Percentiles rank a stretch among this genome's conserved stretches.
Conservation (phyloP, 2,329 filamentous ascomycete species). For the Podosphaera leucotricha region DNA sequence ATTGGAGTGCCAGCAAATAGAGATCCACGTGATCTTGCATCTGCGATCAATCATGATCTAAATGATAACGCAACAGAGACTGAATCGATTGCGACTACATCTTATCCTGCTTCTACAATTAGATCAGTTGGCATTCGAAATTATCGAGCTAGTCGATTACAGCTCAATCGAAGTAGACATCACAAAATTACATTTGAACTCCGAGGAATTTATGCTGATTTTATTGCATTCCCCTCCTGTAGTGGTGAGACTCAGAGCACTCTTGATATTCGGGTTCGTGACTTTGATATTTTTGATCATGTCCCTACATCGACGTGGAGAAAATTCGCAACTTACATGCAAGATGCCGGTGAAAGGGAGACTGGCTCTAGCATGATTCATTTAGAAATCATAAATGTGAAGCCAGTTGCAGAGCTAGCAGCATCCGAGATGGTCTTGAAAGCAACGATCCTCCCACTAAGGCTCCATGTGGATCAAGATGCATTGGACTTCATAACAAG, state of each 20-base stretch:
- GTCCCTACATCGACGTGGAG: conserved; percentile 93
- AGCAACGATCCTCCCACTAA: conserved; percentile 55
- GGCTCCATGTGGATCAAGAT: conserved; percentile 91
- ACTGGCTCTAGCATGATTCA: conserved; percentile 76
- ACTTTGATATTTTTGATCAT: conserved; percentile 83
- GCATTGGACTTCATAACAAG: conserved; percentile 89
- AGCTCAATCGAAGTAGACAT: conserved; percentile 60
- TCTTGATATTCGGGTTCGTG: conserved; percentile 57
- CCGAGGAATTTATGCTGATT: conserved; percentile 57
- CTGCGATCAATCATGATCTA: conserved; percentile 68
- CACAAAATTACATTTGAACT: conserved; percentile 95
- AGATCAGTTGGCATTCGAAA: conserved; percentile 19
- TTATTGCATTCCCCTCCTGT: conserved; percentile 55
- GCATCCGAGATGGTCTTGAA: conserved; percentile 77
- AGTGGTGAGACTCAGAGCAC: conserved; percentile 70
- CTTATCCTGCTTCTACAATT: conserved; percentile 33
- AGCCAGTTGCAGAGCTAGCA: conserved; percentile 59
- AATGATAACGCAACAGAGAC: conserved; percentile 76
- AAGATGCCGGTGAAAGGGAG: conserved; percentile 67
- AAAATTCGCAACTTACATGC: conserved; percentile 88
- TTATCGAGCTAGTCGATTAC: conserved; percentile 33
- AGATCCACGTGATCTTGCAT: conserved; percentile 59
- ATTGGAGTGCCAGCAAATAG: conserved; percentile 75
- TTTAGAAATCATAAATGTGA: conserved; percentile 68
- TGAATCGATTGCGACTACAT: conserved; percentile 63